Evolutionary conservation across 441 rosid genomes (phyloP), one percentile per base, ranked within the genome.

Genomic region (Macaranga tanarius): DNA sequence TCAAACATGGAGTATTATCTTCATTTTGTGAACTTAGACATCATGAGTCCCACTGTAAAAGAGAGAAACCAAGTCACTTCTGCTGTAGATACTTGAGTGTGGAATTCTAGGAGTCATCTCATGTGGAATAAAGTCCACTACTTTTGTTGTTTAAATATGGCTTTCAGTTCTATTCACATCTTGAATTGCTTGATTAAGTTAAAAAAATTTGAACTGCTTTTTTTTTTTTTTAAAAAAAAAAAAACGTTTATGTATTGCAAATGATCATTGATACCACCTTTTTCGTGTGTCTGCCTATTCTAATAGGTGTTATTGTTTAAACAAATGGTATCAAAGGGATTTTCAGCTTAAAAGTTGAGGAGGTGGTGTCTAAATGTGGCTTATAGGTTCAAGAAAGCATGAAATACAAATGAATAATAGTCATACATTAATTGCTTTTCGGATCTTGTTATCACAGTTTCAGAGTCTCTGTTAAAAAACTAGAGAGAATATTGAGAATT

Each of bases 21-120:
- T 28, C n/a, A 25, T 44, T 70, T 56, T 67, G 63, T 42, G 22
- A 51, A 31, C 16, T 58, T 51, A 45, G 63, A 58, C 69, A 55
- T 66, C 70, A 50, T 38, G 10, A 7, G 13, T 7, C 8, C 12
- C 28, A 31, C 31, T 60, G 64, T 19, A 60, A 34, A 60, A 17
- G 22, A 28, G 4, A 31, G 3, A 28, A 25, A 3, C 38, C 17
- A 15, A 28, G 10, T 5, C 31, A 19, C 28, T 63, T 65, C 4
- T 65, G 34, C 40, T 22, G 10, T 47, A 13, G n/a, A 65, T 22
- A 20, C 4, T 1, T 38, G 10, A 40, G 16, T 65, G 19, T 62
- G 9, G 52, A 63, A 63, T 9, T 25, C 10, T 11, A 12, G 44
- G 19, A 42, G 15, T 63, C 31, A 1, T 44, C 67, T 13, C 4